Evolutionary conservation across 1,139 yeast genomes (phyloP).

Genomic region (Hyphopichia wangnamkhiaoensis): DNA sequence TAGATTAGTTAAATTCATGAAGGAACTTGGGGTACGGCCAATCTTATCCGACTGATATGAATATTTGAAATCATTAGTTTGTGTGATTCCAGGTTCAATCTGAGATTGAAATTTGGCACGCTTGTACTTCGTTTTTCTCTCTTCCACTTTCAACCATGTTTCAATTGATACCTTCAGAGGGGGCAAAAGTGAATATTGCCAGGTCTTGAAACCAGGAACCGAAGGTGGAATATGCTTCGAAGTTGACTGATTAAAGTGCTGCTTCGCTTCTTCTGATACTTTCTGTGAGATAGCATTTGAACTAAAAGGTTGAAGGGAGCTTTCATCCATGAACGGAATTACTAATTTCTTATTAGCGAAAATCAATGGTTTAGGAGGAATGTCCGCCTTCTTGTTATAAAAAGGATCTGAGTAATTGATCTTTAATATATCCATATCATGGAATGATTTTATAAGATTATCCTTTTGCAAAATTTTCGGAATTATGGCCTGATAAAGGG

Average conservation of each 20-base stretch:
- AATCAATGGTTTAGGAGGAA: conserved; percentile 54
- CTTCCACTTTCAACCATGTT: conserved; percentile 22
- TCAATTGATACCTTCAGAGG: conserved; percentile 28
- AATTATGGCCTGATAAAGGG: not conserved
- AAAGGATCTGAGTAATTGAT: conserved; percentile 64
- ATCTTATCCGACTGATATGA: conserved; percentile 33
- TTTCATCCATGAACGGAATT: conserved; percentile 29
- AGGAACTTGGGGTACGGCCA: conserved; percentile 46
- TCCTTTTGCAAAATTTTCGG: conserved; percentile 12
- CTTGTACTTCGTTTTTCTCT: conserved; percentile 12
- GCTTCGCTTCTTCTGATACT: not conserved
- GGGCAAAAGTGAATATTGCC: conserved; percentile 33
- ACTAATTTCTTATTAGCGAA: conserved; percentile 68
- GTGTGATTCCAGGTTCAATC: conserved; percentile 47
- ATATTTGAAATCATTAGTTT: conserved; percentile 33
- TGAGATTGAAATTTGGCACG: conserved; percentile 43
- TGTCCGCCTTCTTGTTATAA: conserved; percentile 53
- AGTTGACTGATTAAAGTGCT: conserved; percentile 3
- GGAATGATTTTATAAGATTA: conserved; percentile 37
- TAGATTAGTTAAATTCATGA: conserved; percentile 53
- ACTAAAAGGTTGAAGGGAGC: conserved; percentile 13
- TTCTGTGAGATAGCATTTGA: not conserved
- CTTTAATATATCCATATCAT: conserved; percentile 47
- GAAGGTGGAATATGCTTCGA: conserved; percentile 8
- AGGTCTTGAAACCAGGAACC: conserved; percentile 8